phyloP scores from a whole-genome alignment of 495 filamentous ascomycete species.

The Pyronema omphalodes region DNA sequence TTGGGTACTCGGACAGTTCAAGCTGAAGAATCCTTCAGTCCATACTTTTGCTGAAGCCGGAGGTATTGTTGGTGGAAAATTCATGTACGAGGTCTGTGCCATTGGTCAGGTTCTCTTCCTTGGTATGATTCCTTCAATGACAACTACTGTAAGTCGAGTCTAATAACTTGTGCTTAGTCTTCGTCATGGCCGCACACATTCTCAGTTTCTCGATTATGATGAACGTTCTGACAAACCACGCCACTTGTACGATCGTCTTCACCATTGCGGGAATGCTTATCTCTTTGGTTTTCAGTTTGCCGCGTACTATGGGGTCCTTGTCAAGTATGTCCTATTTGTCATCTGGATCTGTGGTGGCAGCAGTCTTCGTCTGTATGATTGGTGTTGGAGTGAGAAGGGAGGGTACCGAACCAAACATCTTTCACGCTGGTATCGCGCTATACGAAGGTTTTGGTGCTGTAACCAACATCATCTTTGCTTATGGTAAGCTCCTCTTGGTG shows the following conservation, averaged over 20 bases:
- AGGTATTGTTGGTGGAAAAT: constrained; percentile 40
- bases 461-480: constrained; percentile 60
- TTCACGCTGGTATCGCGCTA: constrained; percentile 17
- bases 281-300: constrained; percentile 42
- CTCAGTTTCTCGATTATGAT: constrained; percentile 56
- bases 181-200: constrained; percentile 61
- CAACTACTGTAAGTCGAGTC: neutral
- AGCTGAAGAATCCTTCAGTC: constrained; percentile 50
- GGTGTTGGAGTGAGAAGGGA: constrained; percentile 26
- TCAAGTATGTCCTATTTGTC: constrained; percentile 45
- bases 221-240: constrained; percentile 44
- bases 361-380: constrained; percentile 53
- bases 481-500: constrained; percentile 25
- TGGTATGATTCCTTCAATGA: neutral
- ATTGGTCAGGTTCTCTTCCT: constrained; percentile 47
- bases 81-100: constrained; percentile 48
- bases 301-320: constrained; percentile 41
- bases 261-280: constrained; percentile 44
- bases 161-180: constrained; percentile 26
- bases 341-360: constrained; percentile 40
- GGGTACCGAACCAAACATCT: neutral
- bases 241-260: constrained; percentile 49
- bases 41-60: constrained; percentile 56
- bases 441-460: constrained; percentile 41
- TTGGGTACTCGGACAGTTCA: constrained; percentile 62